Base-by-base conservation (phyloP, 805 yeast genomes). In the Suhomyces faveliae region DNA sequence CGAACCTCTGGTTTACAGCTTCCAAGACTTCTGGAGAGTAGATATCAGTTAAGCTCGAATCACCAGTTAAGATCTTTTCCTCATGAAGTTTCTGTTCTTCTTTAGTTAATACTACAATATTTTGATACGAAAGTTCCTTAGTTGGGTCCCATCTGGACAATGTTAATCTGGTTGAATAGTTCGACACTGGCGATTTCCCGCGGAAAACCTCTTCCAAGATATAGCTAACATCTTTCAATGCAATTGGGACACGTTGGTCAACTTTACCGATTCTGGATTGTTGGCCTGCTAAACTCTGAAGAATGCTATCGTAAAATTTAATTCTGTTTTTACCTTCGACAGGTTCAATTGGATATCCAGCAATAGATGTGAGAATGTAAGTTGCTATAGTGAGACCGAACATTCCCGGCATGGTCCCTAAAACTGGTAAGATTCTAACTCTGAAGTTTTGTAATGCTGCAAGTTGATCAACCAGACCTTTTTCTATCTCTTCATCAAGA, bases 321-420 rank as follows among this genome's bases (percentile, higher is more conserved):
- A 80, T 80, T 58, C 98, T 78, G 63, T 87, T 87, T 63, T 89
- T 90, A 7, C 96, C 96, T 56, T 89, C 96, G 38, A 89, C 80
- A 43, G 96, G 94, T 52, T 92, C 97, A 45, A 85, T 81, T 20
- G 95, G 94, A 63, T 94, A 94, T 1, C 94, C 97, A 1, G 96
- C 83, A 7, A 89, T 82, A 3, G 78, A 68, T 1, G 96, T 87
- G 29, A 94, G 67, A 19, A 94, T 72, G 68, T 88, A 84, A 0
- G 97, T 86, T 2, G 96, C 95, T 48, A 92, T 79, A 0, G 96
- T 81, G 42, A 94, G 76, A 1, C 98, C 99, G 71, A 94, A 94
- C 68, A 92, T 85, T 8, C 94, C 97, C 1, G 99, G 99, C 85
- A 94, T 83, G 0, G 99, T 89, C 3, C 99, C 98, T 53, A 94